Evolutionary conservation across 1,284 basidiomycete species (phyloP).

Genomic region (Leccinum fallax): DNA sequence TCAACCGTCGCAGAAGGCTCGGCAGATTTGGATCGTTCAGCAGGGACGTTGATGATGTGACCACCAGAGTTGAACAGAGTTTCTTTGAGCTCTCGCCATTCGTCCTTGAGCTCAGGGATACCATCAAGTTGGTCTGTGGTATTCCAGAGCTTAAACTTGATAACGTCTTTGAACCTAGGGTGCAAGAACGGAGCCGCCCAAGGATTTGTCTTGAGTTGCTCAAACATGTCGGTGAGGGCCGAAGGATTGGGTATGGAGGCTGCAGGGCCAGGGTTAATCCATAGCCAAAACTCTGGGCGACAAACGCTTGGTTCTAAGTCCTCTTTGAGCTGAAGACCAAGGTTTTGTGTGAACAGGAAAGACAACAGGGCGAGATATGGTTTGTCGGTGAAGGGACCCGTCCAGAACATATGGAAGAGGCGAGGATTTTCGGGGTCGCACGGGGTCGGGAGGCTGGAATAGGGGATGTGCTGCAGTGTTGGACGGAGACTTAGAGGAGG

Average conservation of each 20-base stretch:
- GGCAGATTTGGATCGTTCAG: slow-evolving; percentile 37
- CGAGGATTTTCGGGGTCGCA: slow-evolving; percentile 70
- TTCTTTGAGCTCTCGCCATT: slow-evolving; percentile 70
- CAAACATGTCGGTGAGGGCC: slow-evolving; percentile 69
- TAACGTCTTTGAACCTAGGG: slow-evolving; percentile 74
- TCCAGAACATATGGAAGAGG: slow-evolving; percentile 84
- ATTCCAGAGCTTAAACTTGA: slow-evolving; percentile 89
- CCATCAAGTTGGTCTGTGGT: slow-evolving; percentile 87
- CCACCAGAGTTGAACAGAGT: slow-evolving; percentile 80
- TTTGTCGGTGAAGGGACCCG: slow-evolving; percentile 78
- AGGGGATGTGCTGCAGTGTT: slow-evolving; percentile 41
- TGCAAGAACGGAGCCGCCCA: slow-evolving; percentile 88
- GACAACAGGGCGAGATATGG: slow-evolving; percentile 76
- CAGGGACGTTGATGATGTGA: slow-evolving; percentile 54
- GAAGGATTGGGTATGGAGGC: slow-evolving; percentile 72
- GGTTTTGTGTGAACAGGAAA: slow-evolving; percentile 76
- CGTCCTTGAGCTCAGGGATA: slow-evolving; percentile 72
- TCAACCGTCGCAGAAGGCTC: slow-evolving; percentile 19
- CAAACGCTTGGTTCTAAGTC: slow-evolving; percentile 47
- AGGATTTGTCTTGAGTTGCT: slow-evolving; percentile 70
- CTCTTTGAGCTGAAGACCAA: slow-evolving; percentile 57
- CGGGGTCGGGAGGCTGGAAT: slow-evolving; percentile 40
- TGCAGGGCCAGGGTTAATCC: slow-evolving; percentile 83
- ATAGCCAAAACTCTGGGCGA: slow-evolving; percentile 81
- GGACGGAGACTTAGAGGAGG: slow-evolving; percentile 38